Conservation (phyloP, 2,329 filamentous ascomycete species). For the Beauveria rudraprayagi region DNA sequence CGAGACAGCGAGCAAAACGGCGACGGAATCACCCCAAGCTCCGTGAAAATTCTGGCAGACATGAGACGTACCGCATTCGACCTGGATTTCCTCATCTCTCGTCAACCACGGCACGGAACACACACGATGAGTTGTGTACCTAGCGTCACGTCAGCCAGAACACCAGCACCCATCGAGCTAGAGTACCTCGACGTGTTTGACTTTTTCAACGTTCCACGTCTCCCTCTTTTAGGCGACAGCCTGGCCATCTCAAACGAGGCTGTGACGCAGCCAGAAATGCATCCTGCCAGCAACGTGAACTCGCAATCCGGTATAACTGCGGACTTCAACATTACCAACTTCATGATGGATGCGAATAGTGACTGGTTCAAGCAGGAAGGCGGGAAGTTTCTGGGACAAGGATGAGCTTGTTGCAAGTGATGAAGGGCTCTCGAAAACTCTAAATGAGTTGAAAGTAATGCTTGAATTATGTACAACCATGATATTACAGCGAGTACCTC, state of each 20-base stretch:
- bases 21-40: conserved; percentile 69
- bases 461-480: background rate
- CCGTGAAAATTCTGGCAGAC: conserved; percentile 79
- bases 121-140: conserved; percentile 36
- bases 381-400: conserved; percentile 16
- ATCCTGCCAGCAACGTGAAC: conserved; percentile 21
- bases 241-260: conserved; percentile 15
- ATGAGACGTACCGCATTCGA: conserved; percentile 90
- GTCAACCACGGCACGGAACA: conserved; percentile 54
- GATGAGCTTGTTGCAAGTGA: background rate
- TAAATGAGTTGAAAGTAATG: background rate
- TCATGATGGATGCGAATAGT: conserved; percentile 64
- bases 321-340: conserved; percentile 72
- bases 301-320: conserved; percentile 30
- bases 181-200: conserved; percentile 91
- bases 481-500: background rate
- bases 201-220: conserved; percentile 83
- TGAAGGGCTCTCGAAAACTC: background rate
- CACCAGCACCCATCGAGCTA: conserved; percentile 71
- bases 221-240: conserved; percentile 38
- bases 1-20: conserved; percentile 67
- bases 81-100: conserved; percentile 79
- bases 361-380: conserved; percentile 59
- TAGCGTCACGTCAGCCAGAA: conserved; percentile 53
- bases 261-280: conserved; percentile 19